Base-by-base conservation (phyloP, 768 basidiomycete species). In the Russula sp. region DNA sequence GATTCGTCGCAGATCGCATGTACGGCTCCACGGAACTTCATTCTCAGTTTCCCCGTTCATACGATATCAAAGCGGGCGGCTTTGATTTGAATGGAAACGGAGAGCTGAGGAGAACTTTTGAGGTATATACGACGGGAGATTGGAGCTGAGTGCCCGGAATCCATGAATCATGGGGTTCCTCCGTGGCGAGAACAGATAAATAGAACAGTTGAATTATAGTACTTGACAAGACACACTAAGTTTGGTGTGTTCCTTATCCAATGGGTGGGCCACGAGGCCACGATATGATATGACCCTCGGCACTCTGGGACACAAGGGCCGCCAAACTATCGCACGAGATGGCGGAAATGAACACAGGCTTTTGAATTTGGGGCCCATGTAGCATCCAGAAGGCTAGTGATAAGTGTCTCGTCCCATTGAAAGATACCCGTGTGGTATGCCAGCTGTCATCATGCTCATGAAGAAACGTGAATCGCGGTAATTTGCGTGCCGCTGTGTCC, bases 61-160 rank as follows among this genome's bases (percentile, higher is more conserved):
- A 14, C 16, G 50, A 59, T 51, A 73, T 59, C 27, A 66, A 57
- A n/a, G 70, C 73, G 6, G 77, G 77, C 7, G 75, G 66, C 27
- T 71, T 70, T 14, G 70, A 70, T 40, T 63, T 49, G 52, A 75
- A 75, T 10, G 77, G 76, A 63, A 78, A 79, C 4, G 78, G 75
- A 1, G 77, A 78, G 3, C 54, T 65, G 14, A 66, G 64, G 3
- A 75, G 66, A 27, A 77, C 75, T n/a, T 70, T 58, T 2, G 73
- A 76, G 22, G 68, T 70, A 27, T 67, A 65, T 16, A 58, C 50
- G 13, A 60, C 50, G 40, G 75, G 65, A 4, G 74, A 71, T 31
- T 70, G 68, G 20, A 73, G 40, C 59, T 71, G 68, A 70, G 37
- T 68, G 57, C 47, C 69, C 69, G 14, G 45, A 62, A 5, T 70